A percentile compares a stretch with the other conserved stretches of the same genome.
These are phyloP conservation scores for Arbutus unedo DNA, from an alignment of 148 eudicot genomes.

Conservation along the genomic window DNA sequence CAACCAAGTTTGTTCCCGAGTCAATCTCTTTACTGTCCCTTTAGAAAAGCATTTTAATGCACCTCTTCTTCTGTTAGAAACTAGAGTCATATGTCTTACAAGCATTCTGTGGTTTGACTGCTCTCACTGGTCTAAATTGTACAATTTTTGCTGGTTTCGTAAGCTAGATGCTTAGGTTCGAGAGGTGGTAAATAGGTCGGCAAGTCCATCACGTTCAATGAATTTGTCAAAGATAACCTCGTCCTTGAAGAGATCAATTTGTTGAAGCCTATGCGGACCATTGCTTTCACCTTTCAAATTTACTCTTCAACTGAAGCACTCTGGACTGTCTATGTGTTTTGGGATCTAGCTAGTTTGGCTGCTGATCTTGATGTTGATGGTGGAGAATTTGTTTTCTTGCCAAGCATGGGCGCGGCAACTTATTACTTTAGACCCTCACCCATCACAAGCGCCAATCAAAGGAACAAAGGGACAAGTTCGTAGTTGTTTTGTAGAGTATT, in stretches of 20 bases:
- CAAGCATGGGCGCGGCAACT: neutral
- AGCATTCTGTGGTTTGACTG: neutral
- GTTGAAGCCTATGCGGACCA: too few relatives aligned
- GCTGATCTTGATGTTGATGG: neutral
- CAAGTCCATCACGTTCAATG: neutral
- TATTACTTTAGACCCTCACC: neutral
- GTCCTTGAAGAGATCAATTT: neutral
- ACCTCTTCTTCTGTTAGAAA: neutral
- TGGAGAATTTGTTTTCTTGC: neutral
- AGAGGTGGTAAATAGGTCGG: neutral
- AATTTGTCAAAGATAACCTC: neutral
- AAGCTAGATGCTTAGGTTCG: neutral
- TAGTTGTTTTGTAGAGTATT: too few relatives aligned
- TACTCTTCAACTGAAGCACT: neutral
- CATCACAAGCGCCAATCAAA: neutral
- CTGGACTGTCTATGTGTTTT: neutral
- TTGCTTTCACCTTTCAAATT: neutral
- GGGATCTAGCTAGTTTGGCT: neutral
- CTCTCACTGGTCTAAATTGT: neutral
- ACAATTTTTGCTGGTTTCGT: neutral
- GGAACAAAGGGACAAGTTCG: neutral
- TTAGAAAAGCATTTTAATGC: neutral
- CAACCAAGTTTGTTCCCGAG: neutral
- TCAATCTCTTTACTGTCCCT: neutral
- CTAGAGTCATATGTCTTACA: neutral